Conservation (phyloP, 73 alveolate genomes). For the Durusdinium trenchii region DNA sequence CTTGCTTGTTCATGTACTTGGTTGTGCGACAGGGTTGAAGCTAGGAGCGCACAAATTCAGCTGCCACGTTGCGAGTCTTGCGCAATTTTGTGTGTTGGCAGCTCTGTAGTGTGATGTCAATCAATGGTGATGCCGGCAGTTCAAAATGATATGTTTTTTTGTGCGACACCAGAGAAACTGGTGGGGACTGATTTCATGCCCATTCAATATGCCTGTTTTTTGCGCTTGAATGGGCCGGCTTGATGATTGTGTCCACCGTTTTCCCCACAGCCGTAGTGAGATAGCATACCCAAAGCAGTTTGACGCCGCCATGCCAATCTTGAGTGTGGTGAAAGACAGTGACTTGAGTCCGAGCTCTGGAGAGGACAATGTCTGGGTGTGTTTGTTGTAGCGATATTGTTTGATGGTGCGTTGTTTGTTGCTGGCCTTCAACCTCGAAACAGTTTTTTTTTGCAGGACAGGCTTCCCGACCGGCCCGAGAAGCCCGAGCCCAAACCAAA, state of each 20-base stretch:
- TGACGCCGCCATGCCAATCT: not conserved
- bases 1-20: too few species aligned
- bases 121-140: not conserved
- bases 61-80: too few species aligned
- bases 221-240: not conserved
- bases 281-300: not conserved
- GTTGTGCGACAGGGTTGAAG: too few species aligned
- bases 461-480: too few species aligned
- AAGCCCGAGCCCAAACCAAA: not conserved
- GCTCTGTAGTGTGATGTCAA: not conserved
- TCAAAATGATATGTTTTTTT: not conserved
- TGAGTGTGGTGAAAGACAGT: not conserved
- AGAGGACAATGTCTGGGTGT: not conserved
- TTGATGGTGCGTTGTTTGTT: not conserved
- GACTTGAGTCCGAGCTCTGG: conserved; percentile 1
- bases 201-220: not conserved
- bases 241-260: not conserved
- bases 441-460: not conserved
- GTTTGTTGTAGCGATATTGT: not conserved
- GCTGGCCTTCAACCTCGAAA: not conserved
- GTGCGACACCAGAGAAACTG: too few species aligned
- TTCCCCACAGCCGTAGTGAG: too few species aligned
- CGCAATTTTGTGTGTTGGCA: not conserved
- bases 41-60: too few species aligned
- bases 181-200: not conserved